phyloP scores from a whole-genome alignment of 1,284 basidiomycete genomes.

The Neotropicomus parvogracilis region DNA sequence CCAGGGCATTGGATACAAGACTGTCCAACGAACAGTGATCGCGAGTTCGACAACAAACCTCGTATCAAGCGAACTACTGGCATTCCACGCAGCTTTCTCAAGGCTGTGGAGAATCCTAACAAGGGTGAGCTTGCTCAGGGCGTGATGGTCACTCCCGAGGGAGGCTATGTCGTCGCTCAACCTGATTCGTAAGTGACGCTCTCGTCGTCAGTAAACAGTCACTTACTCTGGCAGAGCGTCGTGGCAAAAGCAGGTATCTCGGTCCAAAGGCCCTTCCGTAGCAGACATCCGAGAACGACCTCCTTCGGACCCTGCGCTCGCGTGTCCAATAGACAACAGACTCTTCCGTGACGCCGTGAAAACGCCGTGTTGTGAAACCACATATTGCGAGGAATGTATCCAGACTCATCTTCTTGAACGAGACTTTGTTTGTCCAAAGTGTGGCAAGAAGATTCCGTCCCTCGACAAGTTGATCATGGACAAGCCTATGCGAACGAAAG shows the following conservation, averaged over 20 bases:
- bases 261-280: conserved; percentile 74
- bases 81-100: conserved; percentile 95
- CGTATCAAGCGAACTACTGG: conserved; percentile 97
- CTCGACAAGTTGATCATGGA: conserved; percentile 82
- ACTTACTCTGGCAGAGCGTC: conserved; percentile 54
- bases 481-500: conserved; percentile 72
- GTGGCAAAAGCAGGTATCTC: conserved; percentile 88
- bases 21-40: conserved; percentile 96
- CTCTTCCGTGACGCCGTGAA: conserved; percentile 87
- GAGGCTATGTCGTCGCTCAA: conserved; percentile 92
- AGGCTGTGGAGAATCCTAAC: conserved; percentile 87
- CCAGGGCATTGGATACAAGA: conserved; percentile 99
- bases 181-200: conserved; percentile 75
- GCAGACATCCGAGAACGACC: conserved; percentile 82
- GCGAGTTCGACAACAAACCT: conserved; percentile 90
- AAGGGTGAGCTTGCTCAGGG: conserved; percentile 74
- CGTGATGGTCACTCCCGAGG: conserved; percentile 95
- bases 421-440: conserved; percentile 89
- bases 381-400: conserved; percentile 96
- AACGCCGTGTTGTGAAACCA: conserved; percentile 84
- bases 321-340: conserved; percentile 87
- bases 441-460: conserved; percentile 79
- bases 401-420: conserved; percentile 87
- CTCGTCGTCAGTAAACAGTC: neutral
- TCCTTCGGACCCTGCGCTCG: conserved; percentile 74